These are phyloP conservation scores for Elsinoe perseae DNA, from an alignment of 2,329 filamentous ascomycete species.

Conservation along the genomic window DNA sequence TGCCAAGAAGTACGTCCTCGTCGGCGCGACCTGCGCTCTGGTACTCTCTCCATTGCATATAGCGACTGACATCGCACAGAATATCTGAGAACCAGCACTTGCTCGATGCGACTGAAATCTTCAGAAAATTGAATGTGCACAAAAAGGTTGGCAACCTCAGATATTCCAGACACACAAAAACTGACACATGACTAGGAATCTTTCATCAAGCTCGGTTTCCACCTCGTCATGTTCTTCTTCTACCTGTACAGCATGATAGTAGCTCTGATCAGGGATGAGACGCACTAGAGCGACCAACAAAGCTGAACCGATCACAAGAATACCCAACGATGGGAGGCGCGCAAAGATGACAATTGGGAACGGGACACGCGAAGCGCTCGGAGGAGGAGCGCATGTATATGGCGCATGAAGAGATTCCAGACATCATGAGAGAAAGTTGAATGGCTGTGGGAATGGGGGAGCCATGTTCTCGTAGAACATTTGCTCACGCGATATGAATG, in stretches of 20 bases:
- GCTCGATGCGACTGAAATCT: constrained; percentile 96
- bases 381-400: too few species aligned
- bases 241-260: constrained; percentile 66
- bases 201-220: constrained; percentile 97
- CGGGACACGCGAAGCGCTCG: too few species aligned
- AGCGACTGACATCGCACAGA: constrained; percentile 46
- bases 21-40: not conserved
- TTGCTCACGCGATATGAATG: not conserved
- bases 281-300: constrained; percentile 41
- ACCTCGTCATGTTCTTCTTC: constrained; percentile 99
- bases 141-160: constrained; percentile 65
- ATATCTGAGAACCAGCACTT: constrained; percentile 96
- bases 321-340: not conserved
- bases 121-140: constrained; percentile 96
- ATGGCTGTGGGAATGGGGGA: not conserved
- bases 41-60: not conserved
- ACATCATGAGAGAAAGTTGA: not conserved
- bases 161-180: not conserved
- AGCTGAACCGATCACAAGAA: not conserved
- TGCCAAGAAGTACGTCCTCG: constrained; percentile 77
- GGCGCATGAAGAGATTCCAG: too few species aligned
- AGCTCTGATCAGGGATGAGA: constrained; percentile 90
- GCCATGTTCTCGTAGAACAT: not conserved
- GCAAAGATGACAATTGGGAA: not conserved
- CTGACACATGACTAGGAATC: constrained; percentile 61